phyloP scores from a whole-genome alignment of 1,139 yeast species.

The Wickerhamomyces sp. region DNA sequence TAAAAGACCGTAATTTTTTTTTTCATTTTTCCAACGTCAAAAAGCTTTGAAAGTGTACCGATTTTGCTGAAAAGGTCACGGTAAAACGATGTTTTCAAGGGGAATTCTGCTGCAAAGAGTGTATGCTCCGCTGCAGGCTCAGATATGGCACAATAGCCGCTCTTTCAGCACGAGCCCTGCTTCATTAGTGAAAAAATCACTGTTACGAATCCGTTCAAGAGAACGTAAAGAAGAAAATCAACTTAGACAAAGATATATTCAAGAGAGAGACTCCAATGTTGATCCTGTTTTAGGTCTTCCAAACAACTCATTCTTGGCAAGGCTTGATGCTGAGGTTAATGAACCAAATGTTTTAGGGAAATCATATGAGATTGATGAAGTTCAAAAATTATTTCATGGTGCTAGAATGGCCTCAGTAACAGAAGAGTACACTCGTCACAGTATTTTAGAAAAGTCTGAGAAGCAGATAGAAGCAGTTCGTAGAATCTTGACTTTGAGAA shows the following conservation, averaged over 20 bases:
- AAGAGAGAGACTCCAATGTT: slow-evolving; percentile 36
- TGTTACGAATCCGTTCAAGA: slow-evolving; percentile 20
- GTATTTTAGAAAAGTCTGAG: slow-evolving; percentile 40
- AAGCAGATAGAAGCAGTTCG: slow-evolving; percentile 64
- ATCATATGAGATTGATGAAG: slow-evolving; percentile 57
- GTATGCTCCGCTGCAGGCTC: slow-evolving; percentile 3
- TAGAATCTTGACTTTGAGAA: slow-evolving; percentile 71
- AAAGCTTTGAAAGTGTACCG: not conserved
- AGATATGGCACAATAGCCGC: slow-evolving; percentile 3
- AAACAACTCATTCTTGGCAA: slow-evolving; percentile 60
- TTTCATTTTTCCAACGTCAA: not conserved
- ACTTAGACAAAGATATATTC: slow-evolving; percentile 30
- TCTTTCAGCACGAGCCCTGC: slow-evolving; percentile 10
- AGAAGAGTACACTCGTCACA: slow-evolving; percentile 31
- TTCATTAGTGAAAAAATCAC: slow-evolving; percentile 17
- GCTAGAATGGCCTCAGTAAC: slow-evolving; percentile 61
- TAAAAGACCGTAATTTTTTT: too few relatives aligned
- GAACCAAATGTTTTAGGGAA: slow-evolving; percentile 59
- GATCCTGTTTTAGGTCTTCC: slow-evolving; percentile 82
- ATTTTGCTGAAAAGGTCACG: not conserved
- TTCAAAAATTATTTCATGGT: slow-evolving; percentile 73
- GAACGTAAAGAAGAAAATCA: slow-evolving; percentile 23
- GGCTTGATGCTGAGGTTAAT: slow-evolving; percentile 60
- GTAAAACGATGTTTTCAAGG: not conserved
- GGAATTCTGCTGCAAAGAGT: slow-evolving; percentile 4